Evolutionary conservation across 2,329 filamentous ascomycete species (phyloP), one percentile per base, ranked within the genome.

Genomic region (Diaporthe nobilis): DNA sequence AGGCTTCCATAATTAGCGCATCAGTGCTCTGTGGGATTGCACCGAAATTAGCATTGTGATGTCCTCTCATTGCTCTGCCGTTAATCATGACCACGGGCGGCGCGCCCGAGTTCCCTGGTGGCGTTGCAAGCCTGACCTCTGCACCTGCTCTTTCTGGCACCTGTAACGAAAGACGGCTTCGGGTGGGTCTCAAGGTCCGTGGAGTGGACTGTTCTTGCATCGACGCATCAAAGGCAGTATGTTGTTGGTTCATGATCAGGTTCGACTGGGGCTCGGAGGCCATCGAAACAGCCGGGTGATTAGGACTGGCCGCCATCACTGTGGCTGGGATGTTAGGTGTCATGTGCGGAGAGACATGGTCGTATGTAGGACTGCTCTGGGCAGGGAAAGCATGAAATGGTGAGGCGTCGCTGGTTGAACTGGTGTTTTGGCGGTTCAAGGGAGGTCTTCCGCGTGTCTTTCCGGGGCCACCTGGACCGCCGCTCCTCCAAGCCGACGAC

Each of bases 401-500:
- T 0, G 91, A 49, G 34, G 55, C 70, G 89, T 88, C 76, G 80
- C 82, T 76, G 79, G 86, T 79, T 17, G 77, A 72, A n/a, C 88
- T 89, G 37, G 72, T 76, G 13, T 51, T 51, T 39, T 73, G 75
- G 12, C 92, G 90, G 79, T 93, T 94, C 74, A 92, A 94, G 0
- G 95, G 94, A 57, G 96, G 96, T 76, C 96, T 88, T 9, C 96
- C 95, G 78, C 95, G 88, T 20, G 94, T 88, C 82, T 96, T 97
- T 2, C 93, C 92, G 6, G 88, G 90, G 1, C 90, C 86, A 17
- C 91, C 87, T 53, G 88, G 87, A 22, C 90, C 90, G 75, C 89
- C 91, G 77, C 91, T 91, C 73, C 93, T 92, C 96, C 96, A 98
- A 0, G 96, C 96, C 13, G 95, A 98, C 0, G 95, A 98, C 0